Conservation (phyloP, 345 rosid genomes). For the Pugionium dolabratum region DNA sequence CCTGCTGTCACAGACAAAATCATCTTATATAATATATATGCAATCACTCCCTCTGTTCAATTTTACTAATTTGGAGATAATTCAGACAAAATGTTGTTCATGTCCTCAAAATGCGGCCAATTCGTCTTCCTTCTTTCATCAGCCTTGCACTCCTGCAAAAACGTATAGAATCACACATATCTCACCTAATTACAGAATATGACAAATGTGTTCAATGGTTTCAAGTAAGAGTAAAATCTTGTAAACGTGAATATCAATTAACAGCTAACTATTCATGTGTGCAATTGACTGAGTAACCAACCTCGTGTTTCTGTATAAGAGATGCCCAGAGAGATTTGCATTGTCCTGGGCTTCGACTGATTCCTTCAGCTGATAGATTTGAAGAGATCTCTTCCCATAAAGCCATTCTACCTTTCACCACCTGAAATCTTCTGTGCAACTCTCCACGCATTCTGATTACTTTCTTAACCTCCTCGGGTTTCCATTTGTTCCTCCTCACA, state of each 20-base stretch:
- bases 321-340: constrained; percentile 95
- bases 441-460: constrained; percentile 73
- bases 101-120: constrained; percentile 84
- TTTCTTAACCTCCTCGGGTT: constrained; percentile 78
- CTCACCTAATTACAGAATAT: background rate
- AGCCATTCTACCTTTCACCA: constrained; percentile 88
- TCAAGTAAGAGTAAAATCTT: background rate
- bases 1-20: constrained; percentile 31
- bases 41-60: constrained; percentile 18
- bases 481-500: constrained; percentile 73
- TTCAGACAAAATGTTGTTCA: constrained; percentile 61
- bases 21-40: constrained; percentile 22
- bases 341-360: constrained; percentile 71
- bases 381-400: constrained; percentile 91
- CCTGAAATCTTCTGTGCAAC: constrained; percentile 65
- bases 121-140: constrained; percentile 42
- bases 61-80: constrained; percentile 27
- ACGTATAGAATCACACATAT: background rate
- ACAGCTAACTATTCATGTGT: background rate
- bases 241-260: background rate
- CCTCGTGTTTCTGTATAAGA: constrained; percentile 85
- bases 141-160: constrained; percentile 64
- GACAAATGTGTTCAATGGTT: background rate
- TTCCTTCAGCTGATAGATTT: constrained; percentile 58
- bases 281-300: constrained; percentile 22